A percentile compares a stretch with the other conserved stretches of the same genome.
Evolutionary conservation across 768 basidiomycete species (phyloP).

Genomic region (Saitozyma sp.): DNA sequence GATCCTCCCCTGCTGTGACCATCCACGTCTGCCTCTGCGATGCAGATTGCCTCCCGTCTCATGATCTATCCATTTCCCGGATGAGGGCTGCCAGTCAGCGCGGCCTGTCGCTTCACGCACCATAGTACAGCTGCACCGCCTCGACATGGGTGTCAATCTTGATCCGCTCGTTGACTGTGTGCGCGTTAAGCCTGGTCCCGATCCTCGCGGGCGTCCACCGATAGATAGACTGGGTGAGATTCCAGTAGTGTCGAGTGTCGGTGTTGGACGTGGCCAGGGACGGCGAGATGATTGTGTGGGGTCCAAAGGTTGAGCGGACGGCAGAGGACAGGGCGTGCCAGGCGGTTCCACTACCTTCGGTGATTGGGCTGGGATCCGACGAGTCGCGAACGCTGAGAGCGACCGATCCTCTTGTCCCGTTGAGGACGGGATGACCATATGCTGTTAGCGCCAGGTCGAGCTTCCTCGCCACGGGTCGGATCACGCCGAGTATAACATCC

Average conservation of each 20-base stretch:
- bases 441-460: too few species aligned
- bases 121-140: constrained; percentile 6
- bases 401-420: too few species aligned
- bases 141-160: constrained; percentile 8
- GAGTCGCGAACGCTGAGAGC: background rate
- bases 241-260: constrained; percentile 8
- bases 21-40: too few species aligned
- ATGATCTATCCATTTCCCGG: too few species aligned
- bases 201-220: constrained; percentile 19
- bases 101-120: background rate
- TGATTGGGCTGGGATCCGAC: constrained; percentile 2
- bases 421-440: too few species aligned
- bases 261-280: constrained; percentile 7
- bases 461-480: too few species aligned
- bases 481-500: too few species aligned
- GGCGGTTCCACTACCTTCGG: background rate
- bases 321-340: constrained; percentile 1
- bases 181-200: constrained; percentile 17
- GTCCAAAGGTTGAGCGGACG: constrained; percentile 6
- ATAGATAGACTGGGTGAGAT: constrained; percentile 2
- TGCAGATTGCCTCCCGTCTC: too few species aligned
- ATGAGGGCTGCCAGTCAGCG: too few species aligned
- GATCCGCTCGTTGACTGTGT: constrained; percentile 25
- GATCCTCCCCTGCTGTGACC: too few species aligned
- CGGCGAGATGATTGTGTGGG: background rate